These are phyloP conservation scores for Candida jianshihensis DNA, from an alignment of 805 yeast species.

Conservation along the genomic window DNA sequence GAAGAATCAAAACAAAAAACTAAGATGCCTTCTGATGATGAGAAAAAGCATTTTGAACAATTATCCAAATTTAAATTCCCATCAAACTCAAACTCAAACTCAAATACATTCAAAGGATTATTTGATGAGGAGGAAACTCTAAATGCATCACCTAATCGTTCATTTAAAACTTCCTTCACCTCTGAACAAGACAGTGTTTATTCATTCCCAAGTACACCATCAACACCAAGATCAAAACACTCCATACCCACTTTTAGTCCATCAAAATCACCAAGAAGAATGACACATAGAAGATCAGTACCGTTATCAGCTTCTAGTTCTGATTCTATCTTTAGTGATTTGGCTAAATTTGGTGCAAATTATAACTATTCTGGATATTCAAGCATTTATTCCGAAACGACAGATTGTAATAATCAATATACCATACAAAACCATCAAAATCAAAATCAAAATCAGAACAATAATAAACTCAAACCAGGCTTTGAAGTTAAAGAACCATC, in stretches of 20 bases:
- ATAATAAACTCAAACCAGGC: background rate
- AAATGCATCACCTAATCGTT: background rate
- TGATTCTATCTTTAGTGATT: background rate
- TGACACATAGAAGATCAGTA: background rate
- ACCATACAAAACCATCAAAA: no score
- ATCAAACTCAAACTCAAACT: background rate
- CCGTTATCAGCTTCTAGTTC: background rate
- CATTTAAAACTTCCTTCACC: background rate
- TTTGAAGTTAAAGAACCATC: background rate
- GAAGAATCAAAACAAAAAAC: no score
- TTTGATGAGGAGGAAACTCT: background rate
- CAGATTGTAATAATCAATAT: background rate
- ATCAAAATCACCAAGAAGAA: background rate
- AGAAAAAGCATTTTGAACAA: conserved; percentile 2
- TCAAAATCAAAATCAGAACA: background rate
- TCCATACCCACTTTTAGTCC: background rate
- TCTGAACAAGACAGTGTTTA: no score
- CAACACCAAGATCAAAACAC: background rate
- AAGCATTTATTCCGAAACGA: background rate
- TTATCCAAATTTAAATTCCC: conserved; percentile 12
- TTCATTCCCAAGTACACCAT: background rate
- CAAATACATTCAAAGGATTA: background rate
- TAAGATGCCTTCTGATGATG: conserved; percentile 2
- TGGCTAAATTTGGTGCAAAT: background rate
- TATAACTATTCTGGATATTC: background rate